Conservation (phyloP, 2,329 filamentous ascomycete genomes). For the Xylaria sp. region DNA sequence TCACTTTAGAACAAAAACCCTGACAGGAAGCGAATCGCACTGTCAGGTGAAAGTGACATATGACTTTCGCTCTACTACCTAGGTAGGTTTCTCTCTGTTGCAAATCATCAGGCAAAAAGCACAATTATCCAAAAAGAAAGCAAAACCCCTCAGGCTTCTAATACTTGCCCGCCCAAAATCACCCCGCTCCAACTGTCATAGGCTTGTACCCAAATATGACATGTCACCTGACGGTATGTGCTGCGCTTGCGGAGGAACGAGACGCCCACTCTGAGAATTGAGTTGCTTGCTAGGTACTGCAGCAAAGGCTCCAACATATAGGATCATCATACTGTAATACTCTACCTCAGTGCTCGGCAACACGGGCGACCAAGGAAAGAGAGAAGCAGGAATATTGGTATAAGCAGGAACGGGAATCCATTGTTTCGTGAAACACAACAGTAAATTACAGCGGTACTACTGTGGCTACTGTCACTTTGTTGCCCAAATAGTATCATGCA, state of each 20-base stretch:
- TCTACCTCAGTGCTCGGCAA: neutral
- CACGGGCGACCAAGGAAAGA: neutral
- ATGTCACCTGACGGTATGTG: neutral
- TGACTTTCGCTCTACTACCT: neutral
- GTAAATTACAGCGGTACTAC: neutral
- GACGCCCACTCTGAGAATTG: neutral
- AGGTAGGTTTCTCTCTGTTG: neutral
- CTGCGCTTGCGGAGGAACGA: neutral
- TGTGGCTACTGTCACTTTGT: neutral
- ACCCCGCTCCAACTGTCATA: neutral
- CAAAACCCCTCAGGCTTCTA: neutral
- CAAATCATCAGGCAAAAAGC: neutral
- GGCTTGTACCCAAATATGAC: neutral
- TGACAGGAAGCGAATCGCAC: neutral
- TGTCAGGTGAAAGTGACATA: neutral
- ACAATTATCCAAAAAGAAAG: neutral
- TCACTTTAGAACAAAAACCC: neutral
- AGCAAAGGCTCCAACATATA: neutral
- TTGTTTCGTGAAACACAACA: neutral
- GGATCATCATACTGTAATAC: neutral
- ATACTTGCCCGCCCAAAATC: neutral
- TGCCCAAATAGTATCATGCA: neutral
- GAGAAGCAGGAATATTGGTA: neutral
- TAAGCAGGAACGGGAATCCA: neutral
- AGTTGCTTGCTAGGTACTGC: neutral